Evolutionary conservation across 2,329 filamentous ascomycete genomes (phyloP), one percentile per base, ranked within the genome.

Genomic region (Cercospora berteroae): DNA sequence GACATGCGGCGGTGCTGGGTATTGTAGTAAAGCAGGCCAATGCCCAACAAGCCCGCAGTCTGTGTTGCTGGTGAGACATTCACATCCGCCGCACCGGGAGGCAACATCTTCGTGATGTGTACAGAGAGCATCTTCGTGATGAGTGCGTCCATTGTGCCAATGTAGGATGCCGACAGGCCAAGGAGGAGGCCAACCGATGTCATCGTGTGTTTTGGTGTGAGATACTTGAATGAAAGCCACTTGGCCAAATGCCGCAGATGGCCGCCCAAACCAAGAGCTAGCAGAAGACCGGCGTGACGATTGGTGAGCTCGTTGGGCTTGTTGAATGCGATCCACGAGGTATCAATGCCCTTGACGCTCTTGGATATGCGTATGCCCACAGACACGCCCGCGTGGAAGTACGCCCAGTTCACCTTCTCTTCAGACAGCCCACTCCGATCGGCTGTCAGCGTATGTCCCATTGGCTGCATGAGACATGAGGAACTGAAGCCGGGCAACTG

Each of bases 141-240:
- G 29, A 97, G 85, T 1, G 92, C 95, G 78, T 99, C 95, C 94
- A 98, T 98, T 2, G 94, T 98, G 1, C 96, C 95, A 72, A 97
- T 85, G 77, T 97, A 96, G 1, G 95, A 98, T 27, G 92, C 95
- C 8, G 95, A 94, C 18, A 99, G 84, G 0, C 95, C 95, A 0
- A 99, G 84, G 3, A 99, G 84, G n/a, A 99, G 83, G 9, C 95
- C 95, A 64, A 99, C 94, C 0, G 95, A 98, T 25, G 95, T 98
- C 95, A 99, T 99, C 27, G 94, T 96, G 79, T 99, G 96, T 76
- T 99, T 99, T 1, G 95, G 94, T 0, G 95, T 99, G n/a, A 99
- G 83, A 73, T 99, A 99, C 77, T 97, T 98, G 85, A 98, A 99
- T 8, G 94, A 94, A 52, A 99, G 90, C 94, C 95, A 99, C 81